Percentiles rank a stretch among this genome's conserved stretches.
These are phyloP conservation scores for Aspergillus pseudoterreus DNA, from an alignment of 2,329 filamentous ascomycete genomes.

Conservation along the genomic window DNA sequence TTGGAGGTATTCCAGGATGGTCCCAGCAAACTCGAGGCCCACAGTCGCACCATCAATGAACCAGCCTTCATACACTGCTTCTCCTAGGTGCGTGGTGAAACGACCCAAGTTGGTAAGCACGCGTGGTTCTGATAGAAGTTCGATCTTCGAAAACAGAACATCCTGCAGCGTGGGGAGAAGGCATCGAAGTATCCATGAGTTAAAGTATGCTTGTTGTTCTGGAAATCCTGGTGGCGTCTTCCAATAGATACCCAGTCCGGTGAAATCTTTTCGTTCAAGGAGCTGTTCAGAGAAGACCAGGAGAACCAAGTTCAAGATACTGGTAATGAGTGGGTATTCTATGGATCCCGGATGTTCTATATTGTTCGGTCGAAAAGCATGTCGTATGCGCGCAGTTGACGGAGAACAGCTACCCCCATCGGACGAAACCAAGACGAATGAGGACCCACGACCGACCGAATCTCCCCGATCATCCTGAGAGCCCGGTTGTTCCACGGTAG, in stretches of 20 bases:
- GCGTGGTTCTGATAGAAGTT: conserved; percentile 72
- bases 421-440: conserved; percentile 82
- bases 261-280: conserved; percentile 81
- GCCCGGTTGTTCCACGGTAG: conserved; percentile 53
- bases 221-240: conserved; percentile 90
- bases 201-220: conserved; percentile 93
- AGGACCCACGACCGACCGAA: conserved; percentile 74
- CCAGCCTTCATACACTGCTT: conserved; percentile 94
- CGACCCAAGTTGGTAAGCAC: conserved; percentile 83
- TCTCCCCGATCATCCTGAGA: conserved; percentile 51
- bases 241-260: conserved; percentile 77
- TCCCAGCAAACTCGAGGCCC: conserved; percentile 80
- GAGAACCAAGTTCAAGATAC: conserved; percentile 71
- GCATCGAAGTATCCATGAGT: conserved; percentile 79
- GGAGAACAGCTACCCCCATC: conserved; percentile 58
- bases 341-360: conserved; percentile 45
- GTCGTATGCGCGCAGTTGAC: conserved; percentile 61
- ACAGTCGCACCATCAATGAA: conserved; percentile 84
- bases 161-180: conserved; percentile 68
- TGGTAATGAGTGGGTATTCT: conserved; percentile 69
- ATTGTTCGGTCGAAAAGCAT: conserved; percentile 59
- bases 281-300: conserved; percentile 83
- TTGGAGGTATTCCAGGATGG: conserved; percentile 83
- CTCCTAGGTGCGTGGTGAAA: conserved; percentile 75
- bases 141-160: conserved; percentile 67